Conservation (phyloP, 1,284 basidiomycete species). For the Ganoderma resinaceum region DNA sequence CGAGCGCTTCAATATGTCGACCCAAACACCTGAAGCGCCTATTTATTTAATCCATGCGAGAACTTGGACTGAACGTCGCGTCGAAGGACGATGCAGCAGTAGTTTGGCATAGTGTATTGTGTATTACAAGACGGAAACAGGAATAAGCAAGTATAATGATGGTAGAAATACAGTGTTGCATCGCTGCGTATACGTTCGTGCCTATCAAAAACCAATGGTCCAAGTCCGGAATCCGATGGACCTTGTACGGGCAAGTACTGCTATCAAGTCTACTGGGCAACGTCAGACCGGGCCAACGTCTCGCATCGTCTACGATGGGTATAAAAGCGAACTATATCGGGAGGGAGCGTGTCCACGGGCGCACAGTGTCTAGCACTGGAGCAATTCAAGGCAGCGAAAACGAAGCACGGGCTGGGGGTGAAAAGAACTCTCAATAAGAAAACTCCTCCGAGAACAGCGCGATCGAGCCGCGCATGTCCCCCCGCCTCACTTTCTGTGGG, state of each 20-base stretch:
- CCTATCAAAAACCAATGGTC: not conserved
- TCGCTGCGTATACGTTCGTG: not conserved
- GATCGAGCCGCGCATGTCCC: conserved; percentile 70
- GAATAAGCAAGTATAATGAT: not conserved
- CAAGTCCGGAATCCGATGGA: not conserved
- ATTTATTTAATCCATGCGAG: not conserved
- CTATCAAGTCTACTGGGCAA: not conserved
- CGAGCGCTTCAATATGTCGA: not conserved
- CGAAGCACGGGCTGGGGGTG: not conserved
- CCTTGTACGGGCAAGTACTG: not conserved
- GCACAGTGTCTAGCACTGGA: too few species aligned
- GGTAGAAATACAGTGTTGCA: conserved; percentile 23
- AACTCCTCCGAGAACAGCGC: conserved; percentile 75
- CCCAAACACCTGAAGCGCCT: not conserved
- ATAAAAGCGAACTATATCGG: not conserved
- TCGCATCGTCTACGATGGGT: not conserved
- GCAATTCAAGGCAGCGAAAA: too few species aligned
- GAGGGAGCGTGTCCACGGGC: not conserved
- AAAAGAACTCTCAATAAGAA: conserved; percentile 49
- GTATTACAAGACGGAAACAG: conserved; percentile 2
- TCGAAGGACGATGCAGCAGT: too few species aligned
- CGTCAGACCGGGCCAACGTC: not conserved
- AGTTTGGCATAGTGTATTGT: not conserved
- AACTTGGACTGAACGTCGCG: too few species aligned
- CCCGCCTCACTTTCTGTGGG: conserved; percentile 58